A percentile compares a stretch with the other conserved stretches of the same genome.
phyloP scores from a whole-genome alignment of 2,329 filamentous ascomycete species.

The Fulvia fulva region DNA sequence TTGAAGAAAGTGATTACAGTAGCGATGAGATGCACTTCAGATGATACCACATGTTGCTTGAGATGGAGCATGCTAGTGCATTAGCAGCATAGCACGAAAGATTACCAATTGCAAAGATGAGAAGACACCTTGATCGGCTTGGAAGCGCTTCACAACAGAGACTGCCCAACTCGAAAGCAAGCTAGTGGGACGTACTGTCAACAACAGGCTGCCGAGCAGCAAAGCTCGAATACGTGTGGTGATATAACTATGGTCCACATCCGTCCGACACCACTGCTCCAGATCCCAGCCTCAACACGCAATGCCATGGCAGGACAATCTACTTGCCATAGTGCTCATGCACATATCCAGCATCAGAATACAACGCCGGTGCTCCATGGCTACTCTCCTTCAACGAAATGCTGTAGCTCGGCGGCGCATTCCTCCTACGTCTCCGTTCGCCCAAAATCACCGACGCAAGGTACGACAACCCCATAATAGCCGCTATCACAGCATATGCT shows the following conservation, averaged over 20 bases:
- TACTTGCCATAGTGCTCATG: background rate
- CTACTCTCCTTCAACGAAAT: background rate
- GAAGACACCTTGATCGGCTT: background rate
- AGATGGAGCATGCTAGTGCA: background rate
- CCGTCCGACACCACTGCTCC: no score
- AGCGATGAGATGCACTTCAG: slow-evolving; percentile 2
- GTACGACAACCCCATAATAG: slow-evolving; percentile 44
- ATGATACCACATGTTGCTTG: slow-evolving; percentile 15
- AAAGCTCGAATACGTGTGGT: no score
- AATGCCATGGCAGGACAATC: background rate
- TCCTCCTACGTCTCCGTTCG: slow-evolving; percentile 22
- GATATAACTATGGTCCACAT: no score
- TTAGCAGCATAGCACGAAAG: slow-evolving; percentile 3
- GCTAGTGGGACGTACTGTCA: no score
- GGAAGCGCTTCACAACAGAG: no score
- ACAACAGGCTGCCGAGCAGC: no score
- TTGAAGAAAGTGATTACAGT: background rate
- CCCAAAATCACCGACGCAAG: slow-evolving; percentile 31
- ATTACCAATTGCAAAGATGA: background rate
- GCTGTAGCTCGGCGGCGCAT: slow-evolving; percentile 6
- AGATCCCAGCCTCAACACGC: no score
- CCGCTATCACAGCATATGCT: slow-evolving; percentile 49
- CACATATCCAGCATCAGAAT: background rate
- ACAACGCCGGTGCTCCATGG: background rate
- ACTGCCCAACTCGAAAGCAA: no score